Conservation (phyloP, 106 monocot species). For the Triglochin maritima region DNA sequence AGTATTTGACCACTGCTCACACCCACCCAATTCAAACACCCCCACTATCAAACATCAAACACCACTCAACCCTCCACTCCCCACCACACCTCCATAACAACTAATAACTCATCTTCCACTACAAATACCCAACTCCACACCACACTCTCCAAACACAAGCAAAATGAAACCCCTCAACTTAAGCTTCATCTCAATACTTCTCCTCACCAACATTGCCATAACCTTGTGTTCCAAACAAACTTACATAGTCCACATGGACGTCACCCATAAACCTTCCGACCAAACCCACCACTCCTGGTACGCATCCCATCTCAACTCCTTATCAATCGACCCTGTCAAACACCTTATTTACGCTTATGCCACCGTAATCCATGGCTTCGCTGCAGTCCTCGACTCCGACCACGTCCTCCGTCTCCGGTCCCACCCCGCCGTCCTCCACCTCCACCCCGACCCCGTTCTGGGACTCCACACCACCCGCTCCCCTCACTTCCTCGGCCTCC, state of each 20-base stretch:
- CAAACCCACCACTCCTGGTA: conserved; percentile 34
- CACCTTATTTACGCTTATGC: conserved; percentile 43
- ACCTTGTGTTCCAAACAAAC: background rate
- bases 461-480: conserved; percentile 31
- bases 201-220: too few species aligned
- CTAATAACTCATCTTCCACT: too few species aligned
- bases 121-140: too few species aligned
- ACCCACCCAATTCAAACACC: too few species aligned
- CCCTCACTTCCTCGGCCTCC: conserved; percentile 30
- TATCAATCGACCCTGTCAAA: conserved; percentile 32
- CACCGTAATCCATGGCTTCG: conserved; percentile 23
- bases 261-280: conserved; percentile 17
- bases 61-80: too few species aligned
- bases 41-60: too few species aligned
- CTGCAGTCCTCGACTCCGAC: conserved; percentile 13
- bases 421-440: conserved; percentile 19
- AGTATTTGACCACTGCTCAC: too few species aligned
- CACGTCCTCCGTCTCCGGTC: conserved; percentile 25
- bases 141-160: too few species aligned
- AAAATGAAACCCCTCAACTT: too few species aligned
- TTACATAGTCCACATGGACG: conserved; percentile 47
- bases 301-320: conserved; percentile 36
- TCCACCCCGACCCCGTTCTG: conserved; percentile 25
- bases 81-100: too few species aligned
- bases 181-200: too few species aligned